Evolutionary conservation across 2,329 filamentous ascomycete species (phyloP), one percentile per base, ranked within the genome.

Genomic region (Sordariomycetes sp.): DNA sequence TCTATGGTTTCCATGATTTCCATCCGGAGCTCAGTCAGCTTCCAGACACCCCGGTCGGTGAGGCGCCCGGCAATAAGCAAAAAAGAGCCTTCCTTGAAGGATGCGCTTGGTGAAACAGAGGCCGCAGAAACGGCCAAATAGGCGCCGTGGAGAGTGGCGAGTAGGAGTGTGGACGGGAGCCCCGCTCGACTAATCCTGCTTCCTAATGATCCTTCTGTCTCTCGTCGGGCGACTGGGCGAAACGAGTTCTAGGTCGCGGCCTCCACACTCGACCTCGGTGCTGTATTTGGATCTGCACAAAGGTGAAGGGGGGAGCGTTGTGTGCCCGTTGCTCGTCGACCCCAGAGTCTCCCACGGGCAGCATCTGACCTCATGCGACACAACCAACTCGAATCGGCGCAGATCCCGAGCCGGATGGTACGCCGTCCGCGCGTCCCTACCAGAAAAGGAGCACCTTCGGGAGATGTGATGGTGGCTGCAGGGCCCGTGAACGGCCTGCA

Each of bases 381-480:
- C 40, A 46, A 46, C n/a, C 14, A n/a, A 46, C 40, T 46, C 14
- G n/a, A n/a, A 46, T 46, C 40, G 20, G 46, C n/a, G n/a, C n/a
- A 11, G 16, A 22, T 10, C 20, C 43, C 43, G 35, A n/a, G 16
- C 43, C 20, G 14, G 20, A 22, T 11, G 20, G n/a, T 48, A 4
- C 12, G 43, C 46, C 46, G 46, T 24, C 18, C 34, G 20, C 53
- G 34, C 53, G 34, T 54, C 34, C 22, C 12, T 20, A 3, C 7
- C 24, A 12, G 51, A 34, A 28, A 34, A 34, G 28, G 20, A 16
- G 18, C 8, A 22, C 24, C 37, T n/a, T 32, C 28, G 28, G 28
- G 48, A 12, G 34, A 53, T 52, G 55, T 57, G 55, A 57, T 48
- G 24, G 55, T 53, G 48, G 55, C 48, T 57, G 55, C 55, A 57